A percentile compares a stretch with the other conserved stretches of the same genome.
These are phyloP conservation scores for Termitomyces sp. DNA, from an alignment of 768 basidiomycete genomes.

Conservation along the genomic window DNA sequence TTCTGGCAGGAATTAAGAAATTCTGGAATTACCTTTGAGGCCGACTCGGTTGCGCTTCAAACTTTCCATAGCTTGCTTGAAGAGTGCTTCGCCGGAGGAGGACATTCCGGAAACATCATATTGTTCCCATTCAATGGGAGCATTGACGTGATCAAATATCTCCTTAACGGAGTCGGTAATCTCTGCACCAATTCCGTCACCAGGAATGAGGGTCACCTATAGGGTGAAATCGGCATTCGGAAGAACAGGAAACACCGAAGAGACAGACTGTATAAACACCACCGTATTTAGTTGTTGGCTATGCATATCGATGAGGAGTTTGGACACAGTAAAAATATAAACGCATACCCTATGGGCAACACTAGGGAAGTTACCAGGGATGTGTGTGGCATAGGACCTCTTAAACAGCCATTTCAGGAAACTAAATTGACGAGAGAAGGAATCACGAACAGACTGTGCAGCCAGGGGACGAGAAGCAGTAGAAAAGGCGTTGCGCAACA, in stretches of 20 bases:
- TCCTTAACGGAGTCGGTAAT: slow-evolving; percentile 99
- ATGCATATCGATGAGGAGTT: slow-evolving; percentile 6
- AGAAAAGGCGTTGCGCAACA: slow-evolving; percentile 65
- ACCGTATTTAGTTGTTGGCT: slow-evolving; percentile 88
- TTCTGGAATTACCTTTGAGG: slow-evolving; percentile 71
- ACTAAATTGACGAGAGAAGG: not conserved
- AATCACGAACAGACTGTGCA: slow-evolving; percentile 41
- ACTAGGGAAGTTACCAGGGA: slow-evolving; percentile 75
- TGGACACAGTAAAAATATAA: slow-evolving; percentile 10
- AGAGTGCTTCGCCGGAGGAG: slow-evolving; percentile 87
- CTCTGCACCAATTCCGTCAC: slow-evolving; percentile 96
- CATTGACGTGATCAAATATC: slow-evolving; percentile 95
- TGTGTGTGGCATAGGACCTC: slow-evolving; percentile 64
- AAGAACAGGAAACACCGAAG: slow-evolving; percentile 5
- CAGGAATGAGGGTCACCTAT: slow-evolving; percentile 94
- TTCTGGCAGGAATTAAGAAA: not conserved
- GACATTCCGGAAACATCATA: slow-evolving; percentile 97
- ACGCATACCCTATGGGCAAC: slow-evolving; percentile 63
- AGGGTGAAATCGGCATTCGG: slow-evolving; percentile 19
- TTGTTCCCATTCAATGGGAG: slow-evolving; percentile 98
- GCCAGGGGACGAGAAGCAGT: slow-evolving; percentile 48
- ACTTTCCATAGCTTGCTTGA: slow-evolving; percentile 97
- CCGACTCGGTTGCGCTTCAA: slow-evolving; percentile 97
- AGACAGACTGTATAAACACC: slow-evolving; percentile 80
- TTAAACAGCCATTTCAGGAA: slow-evolving; percentile 17